These are phyloP conservation scores for Penicillium desertorum DNA, from an alignment of 495 filamentous ascomycete genomes.

Conservation along the genomic window DNA sequence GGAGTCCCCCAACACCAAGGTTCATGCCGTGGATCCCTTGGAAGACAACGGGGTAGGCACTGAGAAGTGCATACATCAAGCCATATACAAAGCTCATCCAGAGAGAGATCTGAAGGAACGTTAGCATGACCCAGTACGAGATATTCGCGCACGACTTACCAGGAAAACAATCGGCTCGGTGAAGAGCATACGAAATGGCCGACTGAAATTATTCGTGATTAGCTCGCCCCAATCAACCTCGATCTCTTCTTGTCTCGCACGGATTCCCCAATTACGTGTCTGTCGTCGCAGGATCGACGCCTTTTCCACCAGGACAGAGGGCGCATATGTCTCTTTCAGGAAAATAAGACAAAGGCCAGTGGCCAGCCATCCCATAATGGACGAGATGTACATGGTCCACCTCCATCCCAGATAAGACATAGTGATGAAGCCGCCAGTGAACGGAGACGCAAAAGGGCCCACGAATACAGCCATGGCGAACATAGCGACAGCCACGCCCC, in stretches of 20 bases:
- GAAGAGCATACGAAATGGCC: constrained; percentile 49
- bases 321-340: constrained; percentile 42
- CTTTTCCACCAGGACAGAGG: constrained; percentile 40
- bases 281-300: constrained; percentile 41
- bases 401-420: constrained; percentile 48
- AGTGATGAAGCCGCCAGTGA: constrained; percentile 47
- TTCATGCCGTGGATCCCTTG: constrained; percentile 39
- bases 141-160: constrained; percentile 2
- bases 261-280: constrained; percentile 50
- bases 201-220: constrained; percentile 42
- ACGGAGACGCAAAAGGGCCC: constrained; percentile 49
- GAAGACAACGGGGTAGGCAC: constrained; percentile 45
- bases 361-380: constrained; percentile 41
- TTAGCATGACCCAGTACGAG: constrained; percentile 7
- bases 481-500: constrained; percentile 50
- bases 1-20: constrained; percentile 38
- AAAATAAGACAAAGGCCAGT: constrained; percentile 32
- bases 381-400: constrained; percentile 49
- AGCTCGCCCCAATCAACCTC: constrained; percentile 45
- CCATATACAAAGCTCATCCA: constrained; percentile 51
- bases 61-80: constrained; percentile 43
- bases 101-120: constrained; percentile 39
- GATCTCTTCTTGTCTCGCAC: constrained; percentile 50
- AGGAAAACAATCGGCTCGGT: constrained; percentile 42
- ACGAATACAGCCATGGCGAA: constrained; percentile 53